These are phyloP conservation scores for Chlorella sp. DNA, from an alignment of 139 green algal species.

Conservation along the genomic window DNA sequence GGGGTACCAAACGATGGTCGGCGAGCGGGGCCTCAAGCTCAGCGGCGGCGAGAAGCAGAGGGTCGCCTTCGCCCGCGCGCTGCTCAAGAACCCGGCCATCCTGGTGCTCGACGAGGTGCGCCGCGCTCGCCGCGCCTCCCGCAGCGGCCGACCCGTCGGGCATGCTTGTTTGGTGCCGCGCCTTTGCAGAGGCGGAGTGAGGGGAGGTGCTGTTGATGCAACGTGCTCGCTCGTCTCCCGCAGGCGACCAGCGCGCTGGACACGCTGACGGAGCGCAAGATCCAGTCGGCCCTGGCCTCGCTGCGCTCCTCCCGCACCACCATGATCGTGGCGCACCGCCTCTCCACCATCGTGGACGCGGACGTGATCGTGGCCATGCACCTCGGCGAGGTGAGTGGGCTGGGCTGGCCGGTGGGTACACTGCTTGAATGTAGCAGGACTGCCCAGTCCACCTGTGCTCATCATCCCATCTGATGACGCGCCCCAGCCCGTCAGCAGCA, in stretches of 20 bases:
- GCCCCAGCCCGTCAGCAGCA: not conserved
- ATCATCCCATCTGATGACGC: not conserved
- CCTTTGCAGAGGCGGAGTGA: too few relatives aligned
- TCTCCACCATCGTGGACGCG: constrained; percentile 31
- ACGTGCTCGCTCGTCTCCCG: too few relatives aligned
- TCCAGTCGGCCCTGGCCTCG: constrained; percentile 34
- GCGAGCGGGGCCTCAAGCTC: constrained; percentile 66
- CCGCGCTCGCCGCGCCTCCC: too few relatives aligned
- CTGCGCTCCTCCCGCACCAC: constrained; percentile 61
- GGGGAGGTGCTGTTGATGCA: too few relatives aligned
- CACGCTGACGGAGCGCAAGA: constrained; percentile 58
- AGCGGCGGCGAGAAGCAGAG: constrained; percentile 63
- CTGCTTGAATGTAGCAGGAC: not conserved
- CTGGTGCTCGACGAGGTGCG: constrained; percentile 31
- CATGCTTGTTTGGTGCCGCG: too few relatives aligned
- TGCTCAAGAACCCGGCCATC: constrained; percentile 45
- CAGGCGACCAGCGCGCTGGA: constrained; percentile 45
- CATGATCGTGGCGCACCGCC: constrained; percentile 78
- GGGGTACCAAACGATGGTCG: constrained; percentile 81
- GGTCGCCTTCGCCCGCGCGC: constrained; percentile 50
- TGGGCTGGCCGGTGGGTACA: too few relatives aligned
- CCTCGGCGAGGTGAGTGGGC: constrained; percentile 27
- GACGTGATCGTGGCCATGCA: constrained; percentile 72
- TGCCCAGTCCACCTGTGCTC: not conserved
- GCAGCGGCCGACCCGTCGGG: too few relatives aligned